Evolutionary conservation across 352 stramenopile genomes (phyloP), one percentile per base, ranked within the genome.

Genomic region (Phytopythium chamaehyphon): DNA sequence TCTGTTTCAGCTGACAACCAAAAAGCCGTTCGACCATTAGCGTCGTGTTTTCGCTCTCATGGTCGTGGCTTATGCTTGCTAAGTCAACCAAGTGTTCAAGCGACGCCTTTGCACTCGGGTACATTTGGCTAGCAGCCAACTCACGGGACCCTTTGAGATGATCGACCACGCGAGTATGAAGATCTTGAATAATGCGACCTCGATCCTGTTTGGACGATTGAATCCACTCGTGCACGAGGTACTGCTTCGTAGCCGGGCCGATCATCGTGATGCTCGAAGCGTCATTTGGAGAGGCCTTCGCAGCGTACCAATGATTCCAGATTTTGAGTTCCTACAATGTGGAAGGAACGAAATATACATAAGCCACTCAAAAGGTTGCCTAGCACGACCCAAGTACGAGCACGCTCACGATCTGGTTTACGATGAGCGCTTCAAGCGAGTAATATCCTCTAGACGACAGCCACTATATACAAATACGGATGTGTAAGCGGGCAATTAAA

Each of bases 361-460:
- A n/a, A n/a, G n/a, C n/a, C n/a, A n/a, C n/a, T n/a, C n/a, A n/a
- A n/a, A n/a, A n/a, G n/a, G n/a, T n/a, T n/a, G n/a, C n/a, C n/a
- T n/a, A n/a, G n/a, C n/a, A n/a, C n/a, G n/a, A n/a, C n/a, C n/a
- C n/a, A n/a, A n/a, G n/a, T n/a, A n/a, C n/a, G n/a, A n/a, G n/a
- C n/a, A n/a, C n/a, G n/a, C n/a, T n/a, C n/a, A 92, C 82, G 60
- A 91, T 85, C 44, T 88, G 79, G 57, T 90, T 89, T 28, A 82
- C 69, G 28, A 92, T 61, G 4, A 90, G 59, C 10, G 78, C 75
- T 37, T 84, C 64, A 2, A 92, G 40, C 9, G 75, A 74, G 33
- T 87, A 87, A 51, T 86, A 93, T 5, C 76, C 75, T 57, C 69
- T 66, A 14, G 58, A 36, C 15, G 69, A 57, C 11, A 91, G 67